Conservation (phyloP, 2,329 filamentous ascomycete genomes). For the Gaeumannomyces sp. region DNA sequence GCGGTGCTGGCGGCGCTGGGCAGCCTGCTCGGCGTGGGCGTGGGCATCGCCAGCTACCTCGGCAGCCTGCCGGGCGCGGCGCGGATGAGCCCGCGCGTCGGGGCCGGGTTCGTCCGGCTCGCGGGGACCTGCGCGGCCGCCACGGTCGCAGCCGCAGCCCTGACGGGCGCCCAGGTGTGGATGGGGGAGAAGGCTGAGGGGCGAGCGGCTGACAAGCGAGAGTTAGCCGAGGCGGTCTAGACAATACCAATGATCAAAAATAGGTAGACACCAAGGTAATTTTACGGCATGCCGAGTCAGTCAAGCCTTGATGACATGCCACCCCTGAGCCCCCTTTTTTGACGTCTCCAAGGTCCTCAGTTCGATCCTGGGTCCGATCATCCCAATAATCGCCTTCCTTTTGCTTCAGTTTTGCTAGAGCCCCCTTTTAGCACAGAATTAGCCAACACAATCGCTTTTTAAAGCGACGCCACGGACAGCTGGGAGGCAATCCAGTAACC, state of each 20-base stretch:
- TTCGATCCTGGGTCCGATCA: constrained; percentile 3
- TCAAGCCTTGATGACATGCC: no score
- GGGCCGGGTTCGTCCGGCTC: neutral
- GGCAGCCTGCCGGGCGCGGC: neutral
- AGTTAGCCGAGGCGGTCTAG: no score
- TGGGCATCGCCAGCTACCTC: neutral
- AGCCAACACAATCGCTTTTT: no score
- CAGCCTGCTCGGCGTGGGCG: neutral
- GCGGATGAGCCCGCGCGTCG: neutral
- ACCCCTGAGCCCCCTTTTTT: neutral
- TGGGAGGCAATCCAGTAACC: no score
- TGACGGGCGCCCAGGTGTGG: neutral
- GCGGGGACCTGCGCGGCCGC: neutral
- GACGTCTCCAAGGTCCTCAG: neutral
- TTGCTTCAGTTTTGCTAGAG: no score
- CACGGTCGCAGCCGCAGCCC: neutral
- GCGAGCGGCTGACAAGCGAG: no score
- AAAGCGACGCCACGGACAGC: no score
- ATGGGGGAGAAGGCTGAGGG: neutral
- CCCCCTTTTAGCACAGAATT: no score
- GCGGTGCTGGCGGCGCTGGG: neutral
- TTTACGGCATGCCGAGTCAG: no score
- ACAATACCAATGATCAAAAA: no score
- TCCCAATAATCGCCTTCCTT: neutral
- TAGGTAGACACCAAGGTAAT: no score